Evolutionary conservation across 495 filamentous ascomycete species (phyloP).

Genomic region (Pseudevernia furfuracea): DNA sequence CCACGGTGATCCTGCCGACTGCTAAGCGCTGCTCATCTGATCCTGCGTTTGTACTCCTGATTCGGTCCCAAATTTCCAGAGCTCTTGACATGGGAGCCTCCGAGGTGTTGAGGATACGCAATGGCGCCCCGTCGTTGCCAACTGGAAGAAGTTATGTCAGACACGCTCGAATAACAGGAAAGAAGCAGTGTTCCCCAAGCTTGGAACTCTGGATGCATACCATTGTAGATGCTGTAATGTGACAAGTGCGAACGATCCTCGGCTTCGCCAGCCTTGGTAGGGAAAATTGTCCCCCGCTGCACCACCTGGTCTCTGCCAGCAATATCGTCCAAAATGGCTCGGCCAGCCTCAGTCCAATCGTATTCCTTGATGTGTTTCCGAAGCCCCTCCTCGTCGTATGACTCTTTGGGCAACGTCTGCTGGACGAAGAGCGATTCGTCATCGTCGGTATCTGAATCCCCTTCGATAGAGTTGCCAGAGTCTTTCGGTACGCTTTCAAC

Average conservation of each 20-base stretch:
- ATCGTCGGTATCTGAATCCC: constrained; percentile 28
- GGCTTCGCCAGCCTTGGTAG: constrained; percentile 23
- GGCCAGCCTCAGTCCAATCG: constrained; percentile 29
- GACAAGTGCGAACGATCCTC: constrained; percentile 35
- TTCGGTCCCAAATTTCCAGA: constrained; percentile 28
- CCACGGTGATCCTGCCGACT: constrained; percentile 47
- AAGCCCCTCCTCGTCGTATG: constrained; percentile 33
- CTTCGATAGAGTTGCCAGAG: constrained; percentile 26
- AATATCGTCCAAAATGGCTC: constrained; percentile 32
- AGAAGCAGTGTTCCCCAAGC: neutral
- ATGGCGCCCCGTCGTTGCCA: constrained; percentile 34
- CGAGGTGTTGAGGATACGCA: constrained; percentile 27
- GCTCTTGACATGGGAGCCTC: constrained; percentile 29
- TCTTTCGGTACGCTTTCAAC: constrained; percentile 22
- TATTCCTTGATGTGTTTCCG: constrained; percentile 33
- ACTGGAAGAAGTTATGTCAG: constrained; percentile 22
- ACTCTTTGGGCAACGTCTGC: constrained; percentile 23
- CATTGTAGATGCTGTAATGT: constrained; percentile 45
- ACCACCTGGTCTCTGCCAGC: constrained; percentile 33
- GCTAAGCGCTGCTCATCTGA: constrained; percentile 29
- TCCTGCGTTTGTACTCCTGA: constrained; percentile 30
- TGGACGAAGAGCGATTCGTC: constrained; percentile 32
- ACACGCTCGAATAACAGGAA: neutral
- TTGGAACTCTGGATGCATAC: neutral
- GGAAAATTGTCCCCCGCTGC: constrained; percentile 30